A percentile compares a stretch with the other conserved stretches of the same genome.
These are phyloP conservation scores for Stachybotrys elegans DNA, from an alignment of 2,329 filamentous ascomycete genomes.

Conservation along the genomic window DNA sequence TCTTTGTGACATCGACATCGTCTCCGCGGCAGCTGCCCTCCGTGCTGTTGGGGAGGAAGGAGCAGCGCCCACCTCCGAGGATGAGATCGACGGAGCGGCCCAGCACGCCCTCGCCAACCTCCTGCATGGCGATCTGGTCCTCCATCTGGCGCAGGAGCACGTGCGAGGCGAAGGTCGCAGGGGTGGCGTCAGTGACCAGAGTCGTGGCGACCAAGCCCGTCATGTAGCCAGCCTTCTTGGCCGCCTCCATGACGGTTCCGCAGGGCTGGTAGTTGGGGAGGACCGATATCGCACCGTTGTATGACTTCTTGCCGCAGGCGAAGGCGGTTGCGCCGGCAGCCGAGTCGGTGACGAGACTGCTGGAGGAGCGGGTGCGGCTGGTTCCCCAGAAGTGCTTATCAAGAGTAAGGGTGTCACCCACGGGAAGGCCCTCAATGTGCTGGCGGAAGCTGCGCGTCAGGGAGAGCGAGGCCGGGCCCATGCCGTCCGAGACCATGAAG, in stretches of 20 bases:
- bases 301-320: constrained; percentile 86
- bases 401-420: constrained; percentile 69
- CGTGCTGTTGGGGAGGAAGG: constrained; percentile 81
- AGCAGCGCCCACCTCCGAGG: constrained; percentile 87
- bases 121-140: constrained; percentile 87
- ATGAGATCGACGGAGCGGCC: constrained; percentile 88
- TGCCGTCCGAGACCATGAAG: constrained; percentile 99
- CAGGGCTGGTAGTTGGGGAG: constrained; percentile 81
- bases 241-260: constrained; percentile 88
- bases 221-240: constrained; percentile 84
- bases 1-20: constrained; percentile 64
- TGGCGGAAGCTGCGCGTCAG: constrained; percentile 86
- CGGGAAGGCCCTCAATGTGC: constrained; percentile 65
- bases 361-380: constrained; percentile 79
- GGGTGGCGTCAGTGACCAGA: constrained; percentile 90
- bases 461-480: constrained; percentile 88
- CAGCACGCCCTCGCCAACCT: constrained; percentile 82
- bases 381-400: constrained; percentile 89
- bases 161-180: constrained; percentile 89
- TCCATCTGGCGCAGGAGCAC: constrained; percentile 75
- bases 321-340: constrained; percentile 97
- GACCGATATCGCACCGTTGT: constrained; percentile 93
- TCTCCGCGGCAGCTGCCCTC: constrained; percentile 79
- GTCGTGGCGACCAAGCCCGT: constrained; percentile 95
- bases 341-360: constrained; percentile 85